Evolutionary conservation across 805 yeast genomes (phyloP).

Genomic region (Blastobotrys americana): DNA sequence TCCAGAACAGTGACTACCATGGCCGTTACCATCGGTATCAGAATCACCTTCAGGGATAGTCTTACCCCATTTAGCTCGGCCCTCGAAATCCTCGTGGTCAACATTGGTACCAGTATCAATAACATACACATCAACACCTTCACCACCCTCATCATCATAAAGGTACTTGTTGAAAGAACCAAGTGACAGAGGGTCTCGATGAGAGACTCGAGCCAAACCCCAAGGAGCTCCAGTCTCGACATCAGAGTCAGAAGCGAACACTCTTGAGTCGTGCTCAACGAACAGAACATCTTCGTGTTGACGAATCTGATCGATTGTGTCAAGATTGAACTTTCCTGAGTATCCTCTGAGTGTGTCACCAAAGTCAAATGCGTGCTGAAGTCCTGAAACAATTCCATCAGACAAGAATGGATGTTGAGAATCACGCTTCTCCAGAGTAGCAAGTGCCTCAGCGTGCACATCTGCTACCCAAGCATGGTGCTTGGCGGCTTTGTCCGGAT

Average conservation of each 20-base stretch:
- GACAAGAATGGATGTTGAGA: conserved; percentile 24
- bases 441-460: conserved; percentile 23
- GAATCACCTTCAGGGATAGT: conserved; percentile 44
- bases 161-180: conserved; percentile 53
- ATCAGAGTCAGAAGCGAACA: conserved; percentile 40
- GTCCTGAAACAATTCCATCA: conserved; percentile 18
- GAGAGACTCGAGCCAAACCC: conserved; percentile 68
- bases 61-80: conserved; percentile 56
- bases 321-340: conserved; percentile 74
- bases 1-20: conserved; percentile 64
- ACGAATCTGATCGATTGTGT: conserved; percentile 66
- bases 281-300: conserved; percentile 47
- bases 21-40: conserved; percentile 53
- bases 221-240: conserved; percentile 62
- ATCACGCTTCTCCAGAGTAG: conserved; percentile 35
- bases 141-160: conserved; percentile 53
- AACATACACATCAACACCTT: conserved; percentile 65
- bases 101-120: conserved; percentile 69
- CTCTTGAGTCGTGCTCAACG: conserved; percentile 56
- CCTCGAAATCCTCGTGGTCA: conserved; percentile 50
- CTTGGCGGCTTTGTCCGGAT: conserved; percentile 46
- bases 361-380: conserved; percentile 40
- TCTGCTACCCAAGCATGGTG: conserved; percentile 63
- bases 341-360: conserved; percentile 61
- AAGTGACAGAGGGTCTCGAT: conserved; percentile 53